Percentiles rank a stretch among this genome's conserved stretches.
Evolutionary conservation across 305 asterid genomes (phyloP).

Genomic region (Andrographis paniculata): DNA sequence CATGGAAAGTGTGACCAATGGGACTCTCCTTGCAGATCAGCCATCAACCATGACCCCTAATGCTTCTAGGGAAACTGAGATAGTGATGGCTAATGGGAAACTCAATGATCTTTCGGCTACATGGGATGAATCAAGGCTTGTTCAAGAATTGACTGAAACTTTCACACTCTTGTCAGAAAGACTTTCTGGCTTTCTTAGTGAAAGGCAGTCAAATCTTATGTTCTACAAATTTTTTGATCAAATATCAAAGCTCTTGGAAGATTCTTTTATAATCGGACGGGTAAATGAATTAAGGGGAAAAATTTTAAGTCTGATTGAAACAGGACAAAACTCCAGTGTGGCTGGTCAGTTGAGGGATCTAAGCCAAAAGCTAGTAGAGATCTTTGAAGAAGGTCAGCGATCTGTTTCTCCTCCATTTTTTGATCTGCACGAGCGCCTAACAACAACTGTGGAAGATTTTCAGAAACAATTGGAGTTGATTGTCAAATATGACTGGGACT

Average conservation of each 20-base stretch:
- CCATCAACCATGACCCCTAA: too few species aligned
- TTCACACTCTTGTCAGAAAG: constrained; percentile 72
- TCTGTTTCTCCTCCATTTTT: constrained; percentile 74
- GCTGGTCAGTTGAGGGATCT: constrained; percentile 62
- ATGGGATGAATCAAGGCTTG: constrained; percentile 77
- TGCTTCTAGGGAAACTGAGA: constrained; percentile 35
- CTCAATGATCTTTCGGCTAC: constrained; percentile 32
- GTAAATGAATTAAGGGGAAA: constrained; percentile 51
- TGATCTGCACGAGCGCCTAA: constrained; percentile 68
- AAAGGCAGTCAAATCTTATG: constrained; percentile 65
- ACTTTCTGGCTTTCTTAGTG: constrained; percentile 84
- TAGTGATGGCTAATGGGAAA: constrained; percentile 30
- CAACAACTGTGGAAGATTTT: constrained; percentile 62
- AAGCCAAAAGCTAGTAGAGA: constrained; percentile 66
- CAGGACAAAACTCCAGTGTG: constrained; percentile 56
- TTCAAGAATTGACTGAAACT: constrained; percentile 56
- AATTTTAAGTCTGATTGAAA: constrained; percentile 49
- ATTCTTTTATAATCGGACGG: constrained; percentile 57
- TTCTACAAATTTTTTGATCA: constrained; percentile 78
- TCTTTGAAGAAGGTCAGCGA: constrained; percentile 80
- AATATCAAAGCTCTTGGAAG: constrained; percentile 68
- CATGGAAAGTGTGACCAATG: constrained; percentile 38
- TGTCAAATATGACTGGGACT: constrained; percentile 87
- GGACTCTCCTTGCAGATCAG: constrained; percentile 29
- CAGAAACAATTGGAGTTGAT: constrained; percentile 90